Evolutionary conservation across 2,329 filamentous ascomycete species (phyloP), one percentile per base, ranked within the genome.

Genomic region (Pseudohalonectria lignicola): DNA sequence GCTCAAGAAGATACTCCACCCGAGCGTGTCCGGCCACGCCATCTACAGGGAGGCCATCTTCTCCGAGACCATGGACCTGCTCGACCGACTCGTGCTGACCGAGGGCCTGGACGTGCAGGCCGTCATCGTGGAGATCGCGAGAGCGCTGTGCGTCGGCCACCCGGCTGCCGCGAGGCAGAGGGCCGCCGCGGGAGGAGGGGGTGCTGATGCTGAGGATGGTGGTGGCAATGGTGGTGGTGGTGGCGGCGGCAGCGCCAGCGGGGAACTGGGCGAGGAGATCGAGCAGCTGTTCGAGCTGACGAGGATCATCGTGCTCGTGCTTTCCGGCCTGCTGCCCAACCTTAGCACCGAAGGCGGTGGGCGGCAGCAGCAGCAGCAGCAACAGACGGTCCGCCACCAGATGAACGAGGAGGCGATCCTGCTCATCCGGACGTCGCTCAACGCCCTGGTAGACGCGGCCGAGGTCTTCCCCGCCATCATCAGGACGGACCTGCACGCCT

Each of bases 211-310:
- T 17, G 12, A 18, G 12, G 36, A 37, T 15, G n/a, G n/a, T n/a
- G n/a, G n/a, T n/a, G n/a, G n/a, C n/a, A n/a, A n/a, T n/a, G n/a
- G n/a, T n/a, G n/a, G n/a, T n/a, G n/a, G n/a, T n/a, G 23, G 23
- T 7, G 12, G 12, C 23, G 12, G 23, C 23, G 23, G 12, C 23
- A 12, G 12, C 21, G 76, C 81, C 29, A 83, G 87, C 37, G 79
- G 80, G 13, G 82, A 92, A 55, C 66, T 98, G 10, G 94, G 86
- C 0, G 92, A 98, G 52, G 92, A 98, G 53, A 94, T 98, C 45
- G 92, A 98, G 53, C 92, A 98, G 60, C 71, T 98, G 1, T 98
- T 98, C 51, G 92, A 98, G 60, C 69, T 98, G 34, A 98, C 92
- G 0, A 77, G 92, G 45, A 94, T 95, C 54, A 95, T 96, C 45